phyloP scores from a whole-genome alignment of 1,284 basidiomycete species.

The Pseudomicrostroma phylloplanum region DNA sequence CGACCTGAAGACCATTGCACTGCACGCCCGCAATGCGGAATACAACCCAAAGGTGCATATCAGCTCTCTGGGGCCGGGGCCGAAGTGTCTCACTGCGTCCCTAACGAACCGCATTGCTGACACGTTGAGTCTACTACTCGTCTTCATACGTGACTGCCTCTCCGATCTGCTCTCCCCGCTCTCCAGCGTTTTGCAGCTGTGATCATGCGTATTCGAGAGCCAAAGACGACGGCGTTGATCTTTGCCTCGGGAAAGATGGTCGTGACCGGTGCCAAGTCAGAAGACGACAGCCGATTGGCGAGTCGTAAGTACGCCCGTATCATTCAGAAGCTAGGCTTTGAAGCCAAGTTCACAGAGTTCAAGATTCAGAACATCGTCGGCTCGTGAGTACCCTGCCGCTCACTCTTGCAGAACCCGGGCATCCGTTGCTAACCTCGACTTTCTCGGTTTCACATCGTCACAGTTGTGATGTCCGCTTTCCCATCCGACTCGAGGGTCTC shows the following conservation, averaged over 20 bases:
- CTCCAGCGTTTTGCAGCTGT: slow-evolving; percentile 96
- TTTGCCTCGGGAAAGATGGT: slow-evolving; percentile 99
- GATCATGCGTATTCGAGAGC: slow-evolving; percentile 99
- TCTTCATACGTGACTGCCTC: slow-evolving; percentile 10
- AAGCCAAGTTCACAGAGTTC: slow-evolving; percentile 98
- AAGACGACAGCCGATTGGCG: slow-evolving; percentile 93
- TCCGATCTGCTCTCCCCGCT: slow-evolving; percentile 50
- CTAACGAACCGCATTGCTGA: neutral
- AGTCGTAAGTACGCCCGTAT: slow-evolving; percentile 99
- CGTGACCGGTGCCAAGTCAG: slow-evolving; percentile 96
- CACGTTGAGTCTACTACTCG: neutral
- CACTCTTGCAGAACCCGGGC: neutral
- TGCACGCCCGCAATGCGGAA: slow-evolving; percentile 97
- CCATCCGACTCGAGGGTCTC: slow-evolving; percentile 93
- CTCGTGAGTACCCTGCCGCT: slow-evolving; percentile 18
- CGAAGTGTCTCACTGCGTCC: neutral
- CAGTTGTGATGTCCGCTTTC: slow-evolving; percentile 96
- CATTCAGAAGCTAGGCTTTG: slow-evolving; percentile 98
- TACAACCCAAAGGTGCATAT: slow-evolving; percentile 97
- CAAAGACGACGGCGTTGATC: slow-evolving; percentile 98
- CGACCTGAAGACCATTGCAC: slow-evolving; percentile 95
- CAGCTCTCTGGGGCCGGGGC: neutral
- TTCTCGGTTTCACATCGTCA: neutral
- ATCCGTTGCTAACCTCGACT: neutral
- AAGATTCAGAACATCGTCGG: slow-evolving; percentile 99